phyloP scores from a whole-genome alignment of 2,329 filamentous ascomycete genomes.

The Aspergillus ruber region DNA sequence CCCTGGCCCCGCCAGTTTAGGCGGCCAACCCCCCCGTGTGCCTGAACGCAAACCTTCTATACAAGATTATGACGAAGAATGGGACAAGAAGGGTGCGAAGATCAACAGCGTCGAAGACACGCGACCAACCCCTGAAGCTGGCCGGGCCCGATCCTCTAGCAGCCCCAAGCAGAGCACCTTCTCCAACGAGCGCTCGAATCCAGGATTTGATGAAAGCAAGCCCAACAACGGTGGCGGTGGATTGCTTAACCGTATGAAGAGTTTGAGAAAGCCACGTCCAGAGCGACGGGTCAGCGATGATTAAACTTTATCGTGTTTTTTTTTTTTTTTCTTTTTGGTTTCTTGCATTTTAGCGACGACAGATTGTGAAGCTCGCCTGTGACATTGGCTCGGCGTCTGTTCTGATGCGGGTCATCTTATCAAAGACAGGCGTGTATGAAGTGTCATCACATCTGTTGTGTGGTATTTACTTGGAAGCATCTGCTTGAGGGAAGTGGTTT shows the following conservation, averaged over 20 bases:
- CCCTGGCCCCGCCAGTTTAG: constrained; percentile 26
- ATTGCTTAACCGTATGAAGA: constrained; percentile 74
- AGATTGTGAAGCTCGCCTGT: no score
- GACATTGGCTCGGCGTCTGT: no score
- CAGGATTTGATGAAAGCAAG: constrained; percentile 33
- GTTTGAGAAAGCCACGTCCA: constrained; percentile 55
- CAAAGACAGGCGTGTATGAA: no score
- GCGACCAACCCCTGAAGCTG: constrained; percentile 16
- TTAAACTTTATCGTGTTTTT: constrained; percentile 7
- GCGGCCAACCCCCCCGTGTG: constrained; percentile 25
- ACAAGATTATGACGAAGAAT: constrained; percentile 65
- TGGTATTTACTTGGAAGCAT: no score
- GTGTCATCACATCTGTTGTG: no score
- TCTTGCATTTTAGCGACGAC: neutral
- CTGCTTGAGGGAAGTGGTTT: no score
- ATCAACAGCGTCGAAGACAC: constrained; percentile 49
- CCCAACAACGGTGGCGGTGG: constrained; percentile 49
- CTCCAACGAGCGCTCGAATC: constrained; percentile 49
- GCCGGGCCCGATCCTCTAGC: constrained; percentile 46
- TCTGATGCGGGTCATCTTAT: no score
- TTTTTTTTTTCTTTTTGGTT: no score
- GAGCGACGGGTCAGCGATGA: constrained; percentile 33
- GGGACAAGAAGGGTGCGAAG: constrained; percentile 57
- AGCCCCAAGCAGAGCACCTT: constrained; percentile 51
- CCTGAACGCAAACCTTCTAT: constrained; percentile 72